Conservation (phyloP, 306 rosid genomes). For the Casuarina cunninghamiana region DNA sequence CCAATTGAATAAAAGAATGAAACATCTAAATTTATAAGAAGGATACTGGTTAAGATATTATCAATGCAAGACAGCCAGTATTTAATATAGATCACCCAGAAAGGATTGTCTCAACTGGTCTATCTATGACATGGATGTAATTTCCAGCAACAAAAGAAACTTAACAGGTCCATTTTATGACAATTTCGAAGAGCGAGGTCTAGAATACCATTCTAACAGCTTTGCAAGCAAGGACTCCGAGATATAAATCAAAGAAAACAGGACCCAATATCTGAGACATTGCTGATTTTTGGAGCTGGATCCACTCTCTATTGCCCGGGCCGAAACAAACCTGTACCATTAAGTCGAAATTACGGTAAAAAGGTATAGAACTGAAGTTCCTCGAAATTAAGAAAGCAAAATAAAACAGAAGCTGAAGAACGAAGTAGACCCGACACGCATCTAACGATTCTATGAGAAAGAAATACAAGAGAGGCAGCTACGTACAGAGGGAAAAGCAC, state of each 20-base stretch:
- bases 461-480: not conserved
- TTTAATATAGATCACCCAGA: no score
- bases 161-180: no score
- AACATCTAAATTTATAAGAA: no score
- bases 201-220: conserved; percentile 43
- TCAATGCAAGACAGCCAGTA: no score
- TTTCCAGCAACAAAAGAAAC: not conserved
- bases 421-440: not conserved
- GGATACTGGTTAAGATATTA: no score
- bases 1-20: no score
- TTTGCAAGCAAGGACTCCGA: conserved; percentile 38
- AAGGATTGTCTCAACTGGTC: no score
- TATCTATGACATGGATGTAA: no score
- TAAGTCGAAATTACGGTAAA: not conserved
- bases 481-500: conserved; percentile 60
- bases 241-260: conserved; percentile 49
- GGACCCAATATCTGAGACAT: conserved; percentile 66
- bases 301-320: conserved; percentile 53
- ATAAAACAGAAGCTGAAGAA: conserved; percentile 1
- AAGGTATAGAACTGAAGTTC: not conserved
- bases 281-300: conserved; percentile 52
- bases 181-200: no score
- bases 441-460: not conserved
- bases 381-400: not conserved
- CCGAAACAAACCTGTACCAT: conserved; percentile 48